Evolutionary conservation across 495 filamentous ascomycete species (phyloP).

Genomic region (Xylaria flabelliformis): DNA sequence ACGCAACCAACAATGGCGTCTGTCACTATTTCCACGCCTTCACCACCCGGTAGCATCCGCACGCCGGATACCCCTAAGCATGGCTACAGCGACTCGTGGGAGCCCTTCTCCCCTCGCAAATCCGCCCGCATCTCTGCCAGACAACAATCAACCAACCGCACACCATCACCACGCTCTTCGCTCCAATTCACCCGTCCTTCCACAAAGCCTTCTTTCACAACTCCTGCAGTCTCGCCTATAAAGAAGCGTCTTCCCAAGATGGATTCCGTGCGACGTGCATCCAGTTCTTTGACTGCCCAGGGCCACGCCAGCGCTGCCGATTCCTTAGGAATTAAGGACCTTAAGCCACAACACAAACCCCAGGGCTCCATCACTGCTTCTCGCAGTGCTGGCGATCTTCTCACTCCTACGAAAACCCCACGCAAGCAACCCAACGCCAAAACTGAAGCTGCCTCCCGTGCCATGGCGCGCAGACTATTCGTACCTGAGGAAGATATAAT

Average conservation of each 20-base stretch:
- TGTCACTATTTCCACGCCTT: conserved; percentile 63
- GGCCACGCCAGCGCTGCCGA: conserved; percentile 44
- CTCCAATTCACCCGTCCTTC: conserved; percentile 41
- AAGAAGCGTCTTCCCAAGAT: conserved; percentile 54
- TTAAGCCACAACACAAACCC: conserved; percentile 33
- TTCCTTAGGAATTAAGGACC: conserved; percentile 38
- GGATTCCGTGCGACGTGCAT: conserved; percentile 48
- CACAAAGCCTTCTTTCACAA: conserved; percentile 45
- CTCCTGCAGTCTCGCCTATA: conserved; percentile 57
- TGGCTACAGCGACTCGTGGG: conserved; percentile 72
- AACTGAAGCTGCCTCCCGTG: conserved; percentile 60
- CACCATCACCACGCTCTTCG: conserved; percentile 52
- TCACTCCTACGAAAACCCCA: conserved; percentile 91
- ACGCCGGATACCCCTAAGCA: conserved; percentile 77
- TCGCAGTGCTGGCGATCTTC: conserved; percentile 64
- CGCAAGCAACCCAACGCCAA: conserved; percentile 67
- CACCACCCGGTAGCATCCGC: conserved; percentile 62
- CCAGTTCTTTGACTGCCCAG: conserved; percentile 45
- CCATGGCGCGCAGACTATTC: conserved; percentile 80
- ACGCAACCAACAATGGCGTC: conserved; percentile 36
- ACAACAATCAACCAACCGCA: conserved; percentile 47
- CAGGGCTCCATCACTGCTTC: conserved; percentile 26
- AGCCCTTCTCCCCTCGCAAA: conserved; percentile 70
- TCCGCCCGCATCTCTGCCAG: conserved; percentile 56
- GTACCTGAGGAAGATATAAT: conserved; percentile 61